Base-by-base conservation (phyloP, 139 green algal species). In the Astrephomene gubernaculifera region DNA sequence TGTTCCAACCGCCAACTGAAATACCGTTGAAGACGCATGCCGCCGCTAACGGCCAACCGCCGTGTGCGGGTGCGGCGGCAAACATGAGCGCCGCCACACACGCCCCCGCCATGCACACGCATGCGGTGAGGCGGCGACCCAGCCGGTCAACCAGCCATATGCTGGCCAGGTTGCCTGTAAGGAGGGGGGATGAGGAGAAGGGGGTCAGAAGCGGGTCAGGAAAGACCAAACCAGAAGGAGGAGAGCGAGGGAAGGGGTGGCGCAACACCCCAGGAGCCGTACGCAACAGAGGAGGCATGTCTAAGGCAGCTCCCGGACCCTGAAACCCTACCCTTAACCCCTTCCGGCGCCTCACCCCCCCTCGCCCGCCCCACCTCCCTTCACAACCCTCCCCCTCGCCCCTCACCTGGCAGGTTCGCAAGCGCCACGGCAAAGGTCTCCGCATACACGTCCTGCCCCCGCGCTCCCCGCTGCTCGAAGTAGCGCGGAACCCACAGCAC, bases 391-490 rank as follows among this genome's bases (percentile, higher is more conserved):
- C 65, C 65, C 12, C 24, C 12, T 10, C 65, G 14, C 39, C 4
- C 45, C 83, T 17, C 64, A 92, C 90, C 90, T 84, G 90, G 90
- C 74, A 93, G 86, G 75, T 92, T 93, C 31, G 88, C 86, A 44
- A 89, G 81, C 17, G 88, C 39, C 54, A 93, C 90, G 3, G 82
- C 81, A 75, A 93, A 90, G 7, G 90, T 88, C 70, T 93, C n/a
- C 25, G 70, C 87, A 54, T 93, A 93, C n/a, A 93, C 64, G n/a
- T 71, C 88, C 1, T 41, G 29, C 31, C 78, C 63, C 0, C 3
- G 43, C 1, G 90, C 90, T 4, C 85, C 90, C 0, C 87, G 82
- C 49, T 61, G 9, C 87, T 88, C 44, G 27, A 90, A 90, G 64
- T 90, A 90, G 25, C 74, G 29, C 27, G 87, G 87, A 63, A 91